phyloP scores from a whole-genome alignment of 345 rosid species.

The Hypericum androsaemum region DNA sequence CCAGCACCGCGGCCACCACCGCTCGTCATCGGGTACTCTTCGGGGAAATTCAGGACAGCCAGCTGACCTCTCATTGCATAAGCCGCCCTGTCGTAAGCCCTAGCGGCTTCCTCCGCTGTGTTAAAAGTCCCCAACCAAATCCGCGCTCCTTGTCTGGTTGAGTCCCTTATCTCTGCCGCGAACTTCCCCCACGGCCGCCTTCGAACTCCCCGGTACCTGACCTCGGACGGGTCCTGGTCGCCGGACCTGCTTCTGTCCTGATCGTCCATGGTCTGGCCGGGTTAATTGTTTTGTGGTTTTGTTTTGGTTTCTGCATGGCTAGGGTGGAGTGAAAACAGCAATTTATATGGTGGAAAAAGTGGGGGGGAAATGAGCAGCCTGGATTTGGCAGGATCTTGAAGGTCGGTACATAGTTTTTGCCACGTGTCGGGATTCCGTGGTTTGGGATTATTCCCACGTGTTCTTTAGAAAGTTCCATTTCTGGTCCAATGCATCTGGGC shows the following conservation, averaged over 20 bases:
- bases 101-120: slow-evolving; percentile 82
- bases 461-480: slow-evolving; percentile 17
- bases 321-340: slow-evolving; percentile 1
- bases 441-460: slow-evolving; percentile 10
- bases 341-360: slow-evolving; percentile 9
- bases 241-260: neutral
- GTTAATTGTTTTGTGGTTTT: neutral
- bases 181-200: slow-evolving; percentile 88
- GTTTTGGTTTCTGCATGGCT: slow-evolving; percentile 23
- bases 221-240: slow-evolving; percentile 22
- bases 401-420: neutral
- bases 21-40: slow-evolving; percentile 44
- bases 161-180: slow-evolving; percentile 87
- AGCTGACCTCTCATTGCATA: slow-evolving; percentile 74
- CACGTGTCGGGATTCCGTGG: slow-evolving; percentile 17
- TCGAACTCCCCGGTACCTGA: slow-evolving; percentile 63
- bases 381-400: slow-evolving; percentile 10
- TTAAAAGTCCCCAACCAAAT: slow-evolving; percentile 86
- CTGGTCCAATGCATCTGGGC: slow-evolving; percentile 34
- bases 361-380: neutral
- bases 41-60: slow-evolving; percentile 68
- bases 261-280: slow-evolving; percentile 17
- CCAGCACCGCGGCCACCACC: slow-evolving; percentile 18
- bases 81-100: slow-evolving; percentile 84
- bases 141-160: slow-evolving; percentile 61